Evolutionary conservation across 2,329 filamentous ascomycete genomes (phyloP).

Genomic region (Pseudopyricularia javanii): DNA sequence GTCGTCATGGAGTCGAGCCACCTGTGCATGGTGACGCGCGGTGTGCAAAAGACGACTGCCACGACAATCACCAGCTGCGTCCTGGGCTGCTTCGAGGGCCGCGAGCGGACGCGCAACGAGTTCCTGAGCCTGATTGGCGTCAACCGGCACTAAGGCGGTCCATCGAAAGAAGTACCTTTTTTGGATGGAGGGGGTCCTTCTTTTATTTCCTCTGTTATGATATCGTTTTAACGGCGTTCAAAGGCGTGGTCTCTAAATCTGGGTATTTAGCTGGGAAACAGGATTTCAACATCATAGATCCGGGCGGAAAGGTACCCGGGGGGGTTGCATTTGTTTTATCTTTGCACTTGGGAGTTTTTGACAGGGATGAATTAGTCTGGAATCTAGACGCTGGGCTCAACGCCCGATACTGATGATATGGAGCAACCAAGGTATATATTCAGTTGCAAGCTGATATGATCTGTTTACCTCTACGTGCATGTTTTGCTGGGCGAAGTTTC

Average conservation of each 20-base stretch:
- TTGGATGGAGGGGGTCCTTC: too few relatives aligned
- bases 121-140: conserved; percentile 72
- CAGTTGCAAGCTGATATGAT: too few relatives aligned
- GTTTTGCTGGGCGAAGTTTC: too few relatives aligned
- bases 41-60: conserved; percentile 83
- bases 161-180: too few relatives aligned
- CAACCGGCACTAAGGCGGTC: conserved; percentile 30
- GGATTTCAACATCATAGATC: conserved; percentile 5
- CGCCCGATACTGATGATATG: neutral
- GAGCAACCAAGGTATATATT: neutral
- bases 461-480: too few relatives aligned
- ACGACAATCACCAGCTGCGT: conserved; percentile 94
- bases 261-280: neutral
- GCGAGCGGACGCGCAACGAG: conserved; percentile 89
- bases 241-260: neutral
- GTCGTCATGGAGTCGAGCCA: conserved; percentile 97
- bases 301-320: neutral
- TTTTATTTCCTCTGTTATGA: conserved; percentile 5
- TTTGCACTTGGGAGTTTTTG: neutral
- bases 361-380: neutral
- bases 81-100: conserved; percentile 86
- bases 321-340: neutral
- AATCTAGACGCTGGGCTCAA: neutral
- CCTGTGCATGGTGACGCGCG: conserved; percentile 97
- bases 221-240: neutral